Conservation (phyloP, 805 yeast species). For the Isabelozyma pseudorhagii region DNA sequence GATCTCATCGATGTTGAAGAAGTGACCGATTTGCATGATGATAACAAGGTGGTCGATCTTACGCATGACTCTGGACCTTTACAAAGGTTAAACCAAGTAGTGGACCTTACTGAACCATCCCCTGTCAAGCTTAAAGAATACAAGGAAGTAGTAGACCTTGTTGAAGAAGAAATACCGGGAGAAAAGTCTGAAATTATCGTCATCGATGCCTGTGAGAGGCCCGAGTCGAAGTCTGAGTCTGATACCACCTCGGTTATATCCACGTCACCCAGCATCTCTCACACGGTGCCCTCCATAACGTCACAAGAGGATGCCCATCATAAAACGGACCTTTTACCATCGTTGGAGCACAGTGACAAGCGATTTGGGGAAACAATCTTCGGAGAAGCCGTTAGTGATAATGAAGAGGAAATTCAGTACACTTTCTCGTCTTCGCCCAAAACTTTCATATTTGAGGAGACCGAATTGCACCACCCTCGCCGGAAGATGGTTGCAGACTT, state of each 20-base stretch:
- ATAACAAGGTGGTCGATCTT: background rate
- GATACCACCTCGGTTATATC: background rate
- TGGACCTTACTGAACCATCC: conserved; percentile 13
- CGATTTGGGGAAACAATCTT: background rate
- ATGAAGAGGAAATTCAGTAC: conserved; percentile 16
- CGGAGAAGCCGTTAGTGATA: background rate
- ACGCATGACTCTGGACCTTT: background rate
- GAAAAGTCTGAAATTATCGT: background rate
- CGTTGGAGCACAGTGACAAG: conserved; percentile 12
- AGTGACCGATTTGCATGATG: background rate
- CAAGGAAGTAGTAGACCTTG: conserved; percentile 12
- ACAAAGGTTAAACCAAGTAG: conserved; percentile 5
- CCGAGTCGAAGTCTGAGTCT: background rate
- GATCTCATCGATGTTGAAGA: conserved; percentile 27
- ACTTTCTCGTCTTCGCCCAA: conserved; percentile 23
- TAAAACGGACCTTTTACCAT: conserved; percentile 6
- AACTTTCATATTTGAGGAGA: conserved; percentile 18
- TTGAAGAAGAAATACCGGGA: background rate
- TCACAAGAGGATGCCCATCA: background rate
- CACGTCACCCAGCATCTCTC: background rate
- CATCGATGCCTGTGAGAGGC: background rate
- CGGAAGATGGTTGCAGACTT: conserved; percentile 27
- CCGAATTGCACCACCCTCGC: conserved; percentile 16
- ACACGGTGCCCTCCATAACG: background rate
- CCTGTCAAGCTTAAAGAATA: background rate